A percentile compares a stretch with the other conserved stretches of the same genome.
phyloP scores from a whole-genome alignment of 1,284 basidiomycete genomes.

The Omphalotus olearius region DNA sequence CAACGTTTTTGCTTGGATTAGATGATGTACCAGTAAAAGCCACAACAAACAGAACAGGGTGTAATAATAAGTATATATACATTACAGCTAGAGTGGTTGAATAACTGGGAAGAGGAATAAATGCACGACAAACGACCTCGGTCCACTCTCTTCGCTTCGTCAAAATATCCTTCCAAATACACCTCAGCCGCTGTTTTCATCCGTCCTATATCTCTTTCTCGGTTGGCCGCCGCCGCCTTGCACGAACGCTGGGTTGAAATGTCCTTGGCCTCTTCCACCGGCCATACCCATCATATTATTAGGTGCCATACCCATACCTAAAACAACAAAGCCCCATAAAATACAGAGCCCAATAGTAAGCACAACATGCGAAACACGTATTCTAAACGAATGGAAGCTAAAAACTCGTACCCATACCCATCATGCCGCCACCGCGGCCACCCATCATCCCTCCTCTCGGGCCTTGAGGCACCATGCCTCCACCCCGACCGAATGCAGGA shows the following conservation, averaged over 20 bases:
- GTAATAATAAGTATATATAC: too few species aligned
- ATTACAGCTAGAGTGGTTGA: too few species aligned
- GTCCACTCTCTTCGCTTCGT: too few species aligned
- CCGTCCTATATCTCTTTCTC: constrained; percentile 38
- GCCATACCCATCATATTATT: constrained; percentile 30
- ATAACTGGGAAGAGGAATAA: too few species aligned
- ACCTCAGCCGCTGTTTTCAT: constrained; percentile 18
- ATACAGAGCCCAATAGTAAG: constrained; percentile 31
- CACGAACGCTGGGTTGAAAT: constrained; percentile 74
- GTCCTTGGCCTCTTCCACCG: constrained; percentile 45
- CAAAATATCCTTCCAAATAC: background rate
- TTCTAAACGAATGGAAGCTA: constrained; percentile 33
- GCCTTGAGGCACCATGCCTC: constrained; percentile 51
- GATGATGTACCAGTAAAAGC: too few species aligned
- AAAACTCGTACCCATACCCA: constrained; percentile 69
- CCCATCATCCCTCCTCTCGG: constrained; percentile 54
- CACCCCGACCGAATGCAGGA: constrained; percentile 44
- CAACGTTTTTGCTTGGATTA: too few species aligned
- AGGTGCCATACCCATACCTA: constrained; percentile 51
- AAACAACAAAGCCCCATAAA: constrained; percentile 24
- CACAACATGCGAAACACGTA: constrained; percentile 31
- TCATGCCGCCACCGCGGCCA: constrained; percentile 29
- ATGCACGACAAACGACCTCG: too few species aligned
- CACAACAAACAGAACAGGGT: too few species aligned
- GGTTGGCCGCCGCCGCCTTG: constrained; percentile 43